Conservation (phyloP, 768 basidiomycete genomes). For the Inosperma sp. region DNA sequence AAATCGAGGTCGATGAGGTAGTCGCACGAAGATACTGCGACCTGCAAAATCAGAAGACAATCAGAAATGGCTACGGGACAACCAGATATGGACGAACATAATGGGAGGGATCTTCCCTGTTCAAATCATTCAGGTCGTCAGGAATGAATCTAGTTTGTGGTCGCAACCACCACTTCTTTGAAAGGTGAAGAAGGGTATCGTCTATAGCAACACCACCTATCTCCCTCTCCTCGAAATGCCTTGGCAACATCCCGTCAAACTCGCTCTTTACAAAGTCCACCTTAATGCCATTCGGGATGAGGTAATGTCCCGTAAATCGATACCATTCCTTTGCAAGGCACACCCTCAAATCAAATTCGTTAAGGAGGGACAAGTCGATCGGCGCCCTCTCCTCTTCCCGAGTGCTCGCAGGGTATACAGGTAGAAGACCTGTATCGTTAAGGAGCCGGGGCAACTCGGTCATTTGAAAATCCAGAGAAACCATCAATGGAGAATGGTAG, state of each 20-base stretch:
- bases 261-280: slow-evolving; percentile 91
- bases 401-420: slow-evolving; percentile 35
- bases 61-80: slow-evolving; percentile 5
- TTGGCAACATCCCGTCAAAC: slow-evolving; percentile 85
- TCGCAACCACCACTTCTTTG: slow-evolving; percentile 45
- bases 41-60: slow-evolving; percentile 38
- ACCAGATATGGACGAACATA: slow-evolving; percentile 48
- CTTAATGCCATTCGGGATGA: slow-evolving; percentile 76
- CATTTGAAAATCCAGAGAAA: slow-evolving; percentile 67
- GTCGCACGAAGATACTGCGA: slow-evolving; percentile 69
- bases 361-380: slow-evolving; percentile 66
- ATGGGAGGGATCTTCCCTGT: slow-evolving; percentile 68
- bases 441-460: slow-evolving; percentile 79
- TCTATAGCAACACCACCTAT: slow-evolving; percentile 13
- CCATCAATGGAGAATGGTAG: slow-evolving; percentile 83
- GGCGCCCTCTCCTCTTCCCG: slow-evolving; percentile 42
- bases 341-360: slow-evolving; percentile 64
- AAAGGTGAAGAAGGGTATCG: slow-evolving; percentile 29
- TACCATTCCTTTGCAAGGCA: slow-evolving; percentile 97
- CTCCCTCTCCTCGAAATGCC: slow-evolving; percentile 52
- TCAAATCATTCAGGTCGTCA: slow-evolving; percentile 78
- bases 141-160: slow-evolving; percentile 61
- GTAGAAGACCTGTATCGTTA: slow-evolving; percentile 62
- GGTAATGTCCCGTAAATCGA: slow-evolving; percentile 86
- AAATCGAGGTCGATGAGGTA: slow-evolving; percentile 91